These are phyloP conservation scores for Casuarina glauca DNA, from an alignment of 306 rosid genomes.

Conservation along the genomic window DNA sequence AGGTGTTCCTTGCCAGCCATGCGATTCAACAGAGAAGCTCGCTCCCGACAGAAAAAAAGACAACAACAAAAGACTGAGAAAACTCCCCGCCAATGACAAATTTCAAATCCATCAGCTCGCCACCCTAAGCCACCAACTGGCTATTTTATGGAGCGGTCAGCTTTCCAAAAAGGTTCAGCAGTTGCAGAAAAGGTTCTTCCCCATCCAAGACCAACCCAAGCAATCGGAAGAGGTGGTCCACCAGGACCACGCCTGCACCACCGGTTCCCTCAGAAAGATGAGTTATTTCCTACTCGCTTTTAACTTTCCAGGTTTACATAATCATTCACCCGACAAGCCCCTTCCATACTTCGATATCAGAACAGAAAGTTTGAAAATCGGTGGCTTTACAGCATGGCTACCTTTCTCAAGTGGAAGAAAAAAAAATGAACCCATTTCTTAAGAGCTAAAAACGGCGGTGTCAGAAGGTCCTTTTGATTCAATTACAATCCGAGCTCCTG, in stretches of 20 bases:
- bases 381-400: neutral
- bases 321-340: conserved; percentile 32
- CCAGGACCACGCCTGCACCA: conserved; percentile 50
- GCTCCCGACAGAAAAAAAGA: conserved; percentile 25
- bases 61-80: too few species aligned
- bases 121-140: conserved; percentile 20
- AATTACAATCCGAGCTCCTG: conserved; percentile 96
- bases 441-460: conserved; percentile 40
- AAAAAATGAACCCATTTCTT: neutral
- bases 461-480: conserved; percentile 54
- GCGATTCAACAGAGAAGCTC: neutral
- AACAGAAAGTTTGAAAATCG: conserved; percentile 30
- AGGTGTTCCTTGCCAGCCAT: neutral
- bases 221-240: conserved; percentile 42
- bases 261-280: conserved; percentile 32
- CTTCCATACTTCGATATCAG: conserved; percentile 34
- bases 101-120: conserved; percentile 5
- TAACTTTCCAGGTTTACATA: conserved; percentile 44
- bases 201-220: conserved; percentile 22
- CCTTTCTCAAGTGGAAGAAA: conserved; percentile 1
- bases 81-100: neutral
- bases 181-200: conserved; percentile 27
- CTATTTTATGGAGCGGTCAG: too few species aligned
- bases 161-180: conserved; percentile 19
- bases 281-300: conserved; percentile 31